phyloP scores from a whole-genome alignment of 2,329 filamentous ascomycete species.

The Diplodia corticola region DNA sequence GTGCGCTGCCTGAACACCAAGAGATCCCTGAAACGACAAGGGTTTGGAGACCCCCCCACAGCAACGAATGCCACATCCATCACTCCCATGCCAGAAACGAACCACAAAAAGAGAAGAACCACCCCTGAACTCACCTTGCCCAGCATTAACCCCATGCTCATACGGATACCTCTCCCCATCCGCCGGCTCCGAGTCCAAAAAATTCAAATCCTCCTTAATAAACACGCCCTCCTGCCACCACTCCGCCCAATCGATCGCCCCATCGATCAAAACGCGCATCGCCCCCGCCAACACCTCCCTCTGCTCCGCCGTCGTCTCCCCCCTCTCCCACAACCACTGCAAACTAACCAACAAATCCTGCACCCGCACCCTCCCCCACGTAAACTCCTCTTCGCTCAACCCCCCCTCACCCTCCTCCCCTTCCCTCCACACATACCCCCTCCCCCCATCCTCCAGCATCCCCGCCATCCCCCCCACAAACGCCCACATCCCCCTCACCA shows the following conservation, averaged over 20 bases:
- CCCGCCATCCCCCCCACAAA: slow-evolving; percentile 54
- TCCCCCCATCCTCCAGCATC: slow-evolving; percentile 57
- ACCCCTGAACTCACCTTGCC: slow-evolving; percentile 25
- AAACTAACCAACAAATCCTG: slow-evolving; percentile 50
- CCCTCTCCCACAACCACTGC: slow-evolving; percentile 51
- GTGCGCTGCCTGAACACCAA: not conserved
- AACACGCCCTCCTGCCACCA: slow-evolving; percentile 32
- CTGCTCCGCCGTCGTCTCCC: not conserved
- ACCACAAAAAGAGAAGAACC: not conserved
- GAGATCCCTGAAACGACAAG: not conserved
- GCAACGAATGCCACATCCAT: not conserved
- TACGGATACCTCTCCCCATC: slow-evolving; percentile 27
- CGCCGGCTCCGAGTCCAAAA: slow-evolving; percentile 28
- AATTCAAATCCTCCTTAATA: slow-evolving; percentile 32
- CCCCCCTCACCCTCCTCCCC: slow-evolving; percentile 46
- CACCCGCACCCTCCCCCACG: slow-evolving; percentile 23
- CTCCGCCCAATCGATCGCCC: slow-evolving; percentile 34
- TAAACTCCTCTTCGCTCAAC: slow-evolving; percentile 3
- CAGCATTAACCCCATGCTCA: slow-evolving; percentile 31
- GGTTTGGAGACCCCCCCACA: not conserved
- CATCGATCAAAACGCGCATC: slow-evolving; percentile 47
- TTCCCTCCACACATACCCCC: slow-evolving; percentile 50
- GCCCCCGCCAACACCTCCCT: slow-evolving; percentile 41
- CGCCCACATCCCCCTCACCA: slow-evolving; percentile 52
- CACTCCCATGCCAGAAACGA: not conserved